Conservation (phyloP, 1,284 basidiomycete species). For the Malassezia equina region DNA sequence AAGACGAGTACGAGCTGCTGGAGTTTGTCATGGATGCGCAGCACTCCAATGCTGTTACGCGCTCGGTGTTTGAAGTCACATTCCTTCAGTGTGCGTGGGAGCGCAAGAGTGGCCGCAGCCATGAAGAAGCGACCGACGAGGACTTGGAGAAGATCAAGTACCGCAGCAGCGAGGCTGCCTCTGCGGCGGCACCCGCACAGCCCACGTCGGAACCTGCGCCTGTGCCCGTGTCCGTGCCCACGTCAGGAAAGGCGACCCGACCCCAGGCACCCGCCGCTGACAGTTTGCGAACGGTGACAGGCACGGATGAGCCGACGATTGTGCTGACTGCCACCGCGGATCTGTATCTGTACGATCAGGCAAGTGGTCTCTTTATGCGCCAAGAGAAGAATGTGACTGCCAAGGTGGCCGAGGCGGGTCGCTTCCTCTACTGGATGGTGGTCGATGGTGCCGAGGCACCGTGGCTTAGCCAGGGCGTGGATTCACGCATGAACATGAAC, state of each 20-base stretch:
- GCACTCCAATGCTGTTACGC: constrained; percentile 67
- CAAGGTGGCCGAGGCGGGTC: constrained; percentile 57
- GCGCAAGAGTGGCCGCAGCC: constrained; percentile 37
- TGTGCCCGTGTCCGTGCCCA: not conserved
- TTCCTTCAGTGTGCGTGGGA: constrained; percentile 91
- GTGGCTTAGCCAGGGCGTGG: constrained; percentile 64
- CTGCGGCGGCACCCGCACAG: not conserved
- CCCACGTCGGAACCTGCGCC: not conserved
- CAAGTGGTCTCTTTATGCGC: constrained; percentile 60
- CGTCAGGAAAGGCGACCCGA: not conserved
- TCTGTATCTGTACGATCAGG: constrained; percentile 63
- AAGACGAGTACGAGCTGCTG: constrained; percentile 58
- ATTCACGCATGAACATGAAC: constrained; percentile 49
- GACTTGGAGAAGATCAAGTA: constrained; percentile 46
- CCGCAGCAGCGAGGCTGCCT: not conserved
- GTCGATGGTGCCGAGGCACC: constrained; percentile 50
- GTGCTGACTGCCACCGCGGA: constrained; percentile 49
- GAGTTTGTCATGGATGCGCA: constrained; percentile 61
- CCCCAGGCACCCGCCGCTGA: constrained; percentile 1
- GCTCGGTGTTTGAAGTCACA: constrained; percentile 77
- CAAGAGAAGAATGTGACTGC: constrained; percentile 63
- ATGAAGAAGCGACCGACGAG: constrained; percentile 41
- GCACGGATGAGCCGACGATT: constrained; percentile 15
- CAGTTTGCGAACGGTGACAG: constrained; percentile 13
- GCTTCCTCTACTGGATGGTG: constrained; percentile 57